Evolutionary conservation across 768 basidiomycete genomes (phyloP).

Genomic region (Tricholoma matsutake): DNA sequence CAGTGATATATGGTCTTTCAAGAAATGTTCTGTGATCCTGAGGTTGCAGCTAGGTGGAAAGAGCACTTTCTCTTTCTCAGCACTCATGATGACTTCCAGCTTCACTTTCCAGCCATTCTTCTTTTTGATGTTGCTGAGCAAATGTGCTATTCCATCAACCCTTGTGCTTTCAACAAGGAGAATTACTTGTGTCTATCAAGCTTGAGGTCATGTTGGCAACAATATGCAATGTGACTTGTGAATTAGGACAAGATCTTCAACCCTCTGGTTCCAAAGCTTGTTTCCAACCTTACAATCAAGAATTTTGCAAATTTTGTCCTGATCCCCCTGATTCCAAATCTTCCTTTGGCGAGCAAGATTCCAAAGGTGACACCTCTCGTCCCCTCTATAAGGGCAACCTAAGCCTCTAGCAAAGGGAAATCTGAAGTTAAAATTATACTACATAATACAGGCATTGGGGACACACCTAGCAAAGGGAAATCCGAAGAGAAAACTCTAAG

Average conservation of each 20-base stretch:
- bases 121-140: conserved; percentile 4
- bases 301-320: neutral
- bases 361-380: neutral
- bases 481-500: too few relatives aligned
- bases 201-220: too few relatives aligned
- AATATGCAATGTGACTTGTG: neutral
- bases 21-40: neutral
- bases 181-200: neutral
- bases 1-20: too few relatives aligned
- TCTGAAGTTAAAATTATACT: too few relatives aligned
- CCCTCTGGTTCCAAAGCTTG: neutral
- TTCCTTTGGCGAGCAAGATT: neutral
- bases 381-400: too few relatives aligned
- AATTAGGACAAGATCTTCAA: neutral
- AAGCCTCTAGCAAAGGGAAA: too few relatives aligned
- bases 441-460: too few relatives aligned
- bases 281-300: neutral
- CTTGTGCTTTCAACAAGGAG: too few relatives aligned
- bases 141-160: conserved; percentile 2
- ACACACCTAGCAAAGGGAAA: too few relatives aligned
- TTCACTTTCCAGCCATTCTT: conserved; percentile 9
- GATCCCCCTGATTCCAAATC: neutral
- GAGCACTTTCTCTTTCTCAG: neutral
- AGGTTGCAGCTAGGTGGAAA: neutral
- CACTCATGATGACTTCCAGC: conserved; percentile 6